Evolutionary conservation across 148 eudicot genomes (phyloP), one percentile per base, ranked within the genome.

Genomic region (Chenopodium album): DNA sequence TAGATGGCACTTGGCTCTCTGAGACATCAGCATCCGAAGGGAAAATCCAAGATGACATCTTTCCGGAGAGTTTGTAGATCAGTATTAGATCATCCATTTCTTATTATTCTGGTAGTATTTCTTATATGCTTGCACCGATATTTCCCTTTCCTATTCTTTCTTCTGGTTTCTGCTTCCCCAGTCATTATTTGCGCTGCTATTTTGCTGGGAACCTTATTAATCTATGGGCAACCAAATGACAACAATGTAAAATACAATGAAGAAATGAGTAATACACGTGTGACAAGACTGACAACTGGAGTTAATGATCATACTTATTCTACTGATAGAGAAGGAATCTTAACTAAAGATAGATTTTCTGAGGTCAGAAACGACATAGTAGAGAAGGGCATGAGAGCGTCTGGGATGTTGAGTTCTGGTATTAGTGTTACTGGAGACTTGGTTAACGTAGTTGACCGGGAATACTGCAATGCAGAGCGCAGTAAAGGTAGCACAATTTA

Each of bases 161-260:
- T 91, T 41, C 54, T 91, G 76, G 83, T 91, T 10, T 90, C 92
- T 59, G 87, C 87, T 77, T 90, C 92, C 17, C 94, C 94, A 71
- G 80, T 88, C 31, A 14, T 91, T 66, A 73, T 91, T 68, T 88
- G 90, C 78, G 88, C 94, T 70, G 86, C 86, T 71, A 10, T 85
- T 74, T 82, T 90, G 83, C 91, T 91, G 37, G 90, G 90, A 22
- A 75, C 83, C 20, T 82, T 91, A 20, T 81, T 91, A 80, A 80
- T 87, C 60, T 85, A 89, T 22, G 94, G 91, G 50, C 89, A 89
- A 60, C 81, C 82, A 28, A 85, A 87, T 32, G 80, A 82, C 67
- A 85, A 76, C 44, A 82, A 77, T 71, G 78, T 75, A 7, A 86
- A 81, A n/a, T 78, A 73, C 65, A 75, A 70, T 70, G 83, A 70